Conservation (phyloP, 805 yeast species). For the Yueomyces sinensis region DNA sequence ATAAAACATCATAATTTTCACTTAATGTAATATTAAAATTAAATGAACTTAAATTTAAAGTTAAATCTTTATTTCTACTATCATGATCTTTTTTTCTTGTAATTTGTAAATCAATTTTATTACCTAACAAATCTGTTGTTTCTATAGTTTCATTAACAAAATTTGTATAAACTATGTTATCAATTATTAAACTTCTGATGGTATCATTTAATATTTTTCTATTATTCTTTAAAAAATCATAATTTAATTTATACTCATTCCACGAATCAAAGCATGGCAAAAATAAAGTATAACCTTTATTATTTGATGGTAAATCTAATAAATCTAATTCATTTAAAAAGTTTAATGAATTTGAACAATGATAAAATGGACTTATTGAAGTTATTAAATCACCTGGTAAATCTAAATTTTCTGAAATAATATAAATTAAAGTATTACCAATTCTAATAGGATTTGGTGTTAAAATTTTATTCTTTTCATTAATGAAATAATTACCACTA, state of each 20-base stretch:
- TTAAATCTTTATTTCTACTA: neutral
- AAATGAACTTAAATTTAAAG: slow-evolving; percentile 8
- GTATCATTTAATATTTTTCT: slow-evolving; percentile 36
- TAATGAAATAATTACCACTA: slow-evolving; percentile 27
- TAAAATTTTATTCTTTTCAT: slow-evolving; percentile 39
- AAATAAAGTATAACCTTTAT: slow-evolving; percentile 58
- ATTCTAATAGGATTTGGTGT: slow-evolving; percentile 32
- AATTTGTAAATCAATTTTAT: neutral
- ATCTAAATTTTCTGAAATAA: slow-evolving; percentile 44
- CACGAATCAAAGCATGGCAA: slow-evolving; percentile 71
- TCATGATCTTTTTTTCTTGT: neutral
- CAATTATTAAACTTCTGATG: slow-evolving; percentile 45
- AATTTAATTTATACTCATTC: slow-evolving; percentile 46
- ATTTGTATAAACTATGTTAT: slow-evolving; percentile 58
- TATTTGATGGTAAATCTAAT: slow-evolving; percentile 38
- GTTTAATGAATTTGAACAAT: slow-evolving; percentile 52
- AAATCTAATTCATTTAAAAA: slow-evolving; percentile 41
- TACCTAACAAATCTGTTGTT: slow-evolving; percentile 17
- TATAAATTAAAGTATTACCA: slow-evolving; percentile 56
- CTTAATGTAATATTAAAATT: slow-evolving; percentile 11
- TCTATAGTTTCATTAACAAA: slow-evolving; percentile 24
- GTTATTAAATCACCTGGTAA: slow-evolving; percentile 53
- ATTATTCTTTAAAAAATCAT: slow-evolving; percentile 44
- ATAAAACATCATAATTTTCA: slow-evolving; percentile 50
- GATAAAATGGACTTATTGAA: slow-evolving; percentile 48